Evolutionary conservation across 1,284 basidiomycete genomes (phyloP).

Genomic region (Puccinia coronata): DNA sequence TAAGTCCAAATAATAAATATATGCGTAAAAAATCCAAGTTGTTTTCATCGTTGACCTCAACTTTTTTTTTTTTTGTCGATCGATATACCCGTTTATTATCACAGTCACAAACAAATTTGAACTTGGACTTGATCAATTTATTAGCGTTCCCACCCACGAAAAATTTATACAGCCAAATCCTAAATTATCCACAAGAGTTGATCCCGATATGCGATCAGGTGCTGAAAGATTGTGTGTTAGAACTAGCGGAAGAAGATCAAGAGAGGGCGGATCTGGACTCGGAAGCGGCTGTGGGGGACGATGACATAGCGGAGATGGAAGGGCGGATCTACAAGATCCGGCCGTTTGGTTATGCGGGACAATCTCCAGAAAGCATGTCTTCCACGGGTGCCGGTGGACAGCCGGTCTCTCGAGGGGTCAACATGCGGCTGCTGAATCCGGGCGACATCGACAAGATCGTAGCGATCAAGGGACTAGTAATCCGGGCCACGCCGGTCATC

Average conservation of each 20-base stretch:
- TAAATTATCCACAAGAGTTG: constrained; percentile 94
- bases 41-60: background rate
- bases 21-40: background rate
- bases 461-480: constrained; percentile 92
- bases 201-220: constrained; percentile 96
- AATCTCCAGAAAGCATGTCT: constrained; percentile 46
- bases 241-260: constrained; percentile 54
- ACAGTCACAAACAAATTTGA: constrained; percentile 79
- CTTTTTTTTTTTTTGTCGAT: background rate
- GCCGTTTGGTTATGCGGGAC: constrained; percentile 72
- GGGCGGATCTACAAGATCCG: constrained; percentile 70
- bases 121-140: constrained; percentile 86
- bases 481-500: constrained; percentile 94
- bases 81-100: background rate
- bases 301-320: constrained; percentile 44
- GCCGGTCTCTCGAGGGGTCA: constrained; percentile 62
- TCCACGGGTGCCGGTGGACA: constrained; percentile 40
- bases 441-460: constrained; percentile 94
- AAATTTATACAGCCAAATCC: constrained; percentile 65
- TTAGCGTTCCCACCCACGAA: constrained; percentile 80
- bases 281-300: constrained; percentile 2
- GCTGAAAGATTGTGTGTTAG: constrained; percentile 70
- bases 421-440: constrained; percentile 89
- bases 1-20: constrained; percentile 26
- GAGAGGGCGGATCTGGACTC: background rate